Percentiles rank a stretch among this genome's conserved stretches.
Conservation (phyloP, 257 asterid species). For the Capsicum baccatum region DNA sequence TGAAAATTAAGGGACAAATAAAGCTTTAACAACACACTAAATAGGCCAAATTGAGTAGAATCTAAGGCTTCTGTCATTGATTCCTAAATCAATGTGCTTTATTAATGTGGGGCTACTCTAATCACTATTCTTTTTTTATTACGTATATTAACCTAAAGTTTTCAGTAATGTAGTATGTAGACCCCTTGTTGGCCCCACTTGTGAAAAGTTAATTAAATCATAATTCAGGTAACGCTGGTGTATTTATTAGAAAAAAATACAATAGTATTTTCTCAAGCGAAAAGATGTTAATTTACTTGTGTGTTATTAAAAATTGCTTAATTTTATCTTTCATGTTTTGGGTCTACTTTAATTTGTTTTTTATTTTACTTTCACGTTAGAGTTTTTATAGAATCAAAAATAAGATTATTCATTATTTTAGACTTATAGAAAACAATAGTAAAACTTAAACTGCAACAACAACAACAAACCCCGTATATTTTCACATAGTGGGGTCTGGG, state of each 20-base stretch:
- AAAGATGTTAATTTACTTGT: not conserved
- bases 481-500: accelerated
- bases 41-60: conserved; percentile 36
- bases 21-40: conserved; percentile 26
- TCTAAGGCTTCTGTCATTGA: conserved; percentile 28
- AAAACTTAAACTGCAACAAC: no score
- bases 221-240: not conserved
- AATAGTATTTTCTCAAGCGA: not conserved
- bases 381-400: no score
- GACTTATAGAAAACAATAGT: no score
- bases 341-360: not conserved
- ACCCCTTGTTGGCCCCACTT: not conserved
- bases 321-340: not conserved
- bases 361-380: no score
- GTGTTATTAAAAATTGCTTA: not conserved
- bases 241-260: not conserved
- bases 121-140: not conserved
- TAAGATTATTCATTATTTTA: no score
- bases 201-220: not conserved
- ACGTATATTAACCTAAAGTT: not conserved
- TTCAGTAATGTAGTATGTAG: not conserved
- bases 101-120: conserved; percentile 19
- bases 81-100: conserved; percentile 22
- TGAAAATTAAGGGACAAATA: conserved; percentile 33
- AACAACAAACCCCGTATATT: no score